These are phyloP conservation scores for Candida dajiaensis DNA, from an alignment of 805 yeast genomes.

Conservation along the genomic window DNA sequence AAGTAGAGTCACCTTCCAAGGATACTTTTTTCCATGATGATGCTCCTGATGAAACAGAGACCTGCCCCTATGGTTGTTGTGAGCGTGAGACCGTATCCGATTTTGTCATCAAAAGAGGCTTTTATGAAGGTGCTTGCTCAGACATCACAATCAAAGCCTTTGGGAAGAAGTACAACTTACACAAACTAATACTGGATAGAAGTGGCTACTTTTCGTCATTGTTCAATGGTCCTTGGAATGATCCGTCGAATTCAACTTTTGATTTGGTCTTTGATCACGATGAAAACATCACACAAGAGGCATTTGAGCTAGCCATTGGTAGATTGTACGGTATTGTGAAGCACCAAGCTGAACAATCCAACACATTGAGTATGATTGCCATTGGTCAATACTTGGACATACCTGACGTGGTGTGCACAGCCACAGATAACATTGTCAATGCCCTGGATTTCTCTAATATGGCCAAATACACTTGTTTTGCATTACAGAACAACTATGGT, in stretches of 20 bases:
- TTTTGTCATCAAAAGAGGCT: slow-evolving; percentile 34
- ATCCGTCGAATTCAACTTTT: slow-evolving; percentile 16
- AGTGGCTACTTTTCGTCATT: slow-evolving; percentile 43
- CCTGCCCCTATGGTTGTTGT: slow-evolving; percentile 27
- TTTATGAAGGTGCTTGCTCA: slow-evolving; percentile 39
- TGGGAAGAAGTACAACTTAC: slow-evolving; percentile 38
- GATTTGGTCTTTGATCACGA: slow-evolving; percentile 35
- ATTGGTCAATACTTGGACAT: slow-evolving; percentile 45
- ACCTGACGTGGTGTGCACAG: slow-evolving; percentile 36
- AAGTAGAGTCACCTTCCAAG: slow-evolving; percentile 3
- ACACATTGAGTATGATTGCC: slow-evolving; percentile 40
- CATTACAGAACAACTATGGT: slow-evolving; percentile 39
- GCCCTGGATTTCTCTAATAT: slow-evolving; percentile 31
- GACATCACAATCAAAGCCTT: slow-evolving; percentile 46
- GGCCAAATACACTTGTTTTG: slow-evolving; percentile 34
- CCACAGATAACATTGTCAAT: slow-evolving; percentile 35
- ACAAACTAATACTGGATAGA: slow-evolving; percentile 38
- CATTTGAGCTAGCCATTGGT: slow-evolving; percentile 44
- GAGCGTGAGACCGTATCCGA: slow-evolving; percentile 19
- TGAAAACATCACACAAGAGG: slow-evolving; percentile 34
- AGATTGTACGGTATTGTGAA: slow-evolving; percentile 40
- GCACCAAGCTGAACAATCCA: slow-evolving; percentile 26
- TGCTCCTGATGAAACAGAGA: slow-evolving; percentile 2
- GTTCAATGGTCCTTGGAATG: slow-evolving; percentile 40
- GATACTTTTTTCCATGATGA: slow-evolving; percentile 4